Evolutionary conservation across 306 rosid genomes (phyloP).

Genomic region (Cucurbita argyrosperma): DNA sequence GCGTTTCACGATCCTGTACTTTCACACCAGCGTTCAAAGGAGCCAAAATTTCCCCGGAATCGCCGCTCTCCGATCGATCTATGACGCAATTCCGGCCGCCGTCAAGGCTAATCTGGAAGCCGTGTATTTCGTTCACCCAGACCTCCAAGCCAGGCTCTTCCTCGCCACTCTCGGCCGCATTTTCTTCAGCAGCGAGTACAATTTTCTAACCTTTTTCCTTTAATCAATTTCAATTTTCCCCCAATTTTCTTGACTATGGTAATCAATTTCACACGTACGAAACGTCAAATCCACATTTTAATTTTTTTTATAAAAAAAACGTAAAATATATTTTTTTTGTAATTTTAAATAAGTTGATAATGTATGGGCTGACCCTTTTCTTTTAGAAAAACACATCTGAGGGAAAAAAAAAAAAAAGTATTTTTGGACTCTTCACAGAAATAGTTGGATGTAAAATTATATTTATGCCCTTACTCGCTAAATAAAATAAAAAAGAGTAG

Average conservation of each 20-base stretch:
- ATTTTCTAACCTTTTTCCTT: not conserved
- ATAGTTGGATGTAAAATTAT: too few species aligned
- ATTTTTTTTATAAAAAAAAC: not conserved
- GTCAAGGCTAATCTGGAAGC: slow-evolving; percentile 70
- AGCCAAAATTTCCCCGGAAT: slow-evolving; percentile 80
- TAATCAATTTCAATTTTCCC: not conserved
- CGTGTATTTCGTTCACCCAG: slow-evolving; percentile 72
- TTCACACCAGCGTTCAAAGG: slow-evolving; percentile 69
- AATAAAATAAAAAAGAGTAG: not conserved
- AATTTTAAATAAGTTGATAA: not conserved
- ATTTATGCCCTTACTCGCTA: too few species aligned
- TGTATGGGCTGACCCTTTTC: not conserved
- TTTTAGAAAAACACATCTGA: too few species aligned
- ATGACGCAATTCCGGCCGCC: slow-evolving; percentile 61
- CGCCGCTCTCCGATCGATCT: slow-evolving; percentile 54
- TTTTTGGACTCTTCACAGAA: too few species aligned
- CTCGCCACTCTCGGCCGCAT: slow-evolving; percentile 86
- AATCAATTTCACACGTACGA: not conserved
- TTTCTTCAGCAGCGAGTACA: slow-evolving; percentile 63
- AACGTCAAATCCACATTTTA: too few species aligned
- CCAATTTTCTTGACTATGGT: not conserved
- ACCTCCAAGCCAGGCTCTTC: slow-evolving; percentile 67
- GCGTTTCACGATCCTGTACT: slow-evolving; percentile 54
- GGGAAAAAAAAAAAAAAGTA: too few species aligned
- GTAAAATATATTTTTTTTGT: not conserved